Evolutionary conservation across 202 grass and related monocot genomes (phyloP).

Genomic region (Zoysia matrella): DNA sequence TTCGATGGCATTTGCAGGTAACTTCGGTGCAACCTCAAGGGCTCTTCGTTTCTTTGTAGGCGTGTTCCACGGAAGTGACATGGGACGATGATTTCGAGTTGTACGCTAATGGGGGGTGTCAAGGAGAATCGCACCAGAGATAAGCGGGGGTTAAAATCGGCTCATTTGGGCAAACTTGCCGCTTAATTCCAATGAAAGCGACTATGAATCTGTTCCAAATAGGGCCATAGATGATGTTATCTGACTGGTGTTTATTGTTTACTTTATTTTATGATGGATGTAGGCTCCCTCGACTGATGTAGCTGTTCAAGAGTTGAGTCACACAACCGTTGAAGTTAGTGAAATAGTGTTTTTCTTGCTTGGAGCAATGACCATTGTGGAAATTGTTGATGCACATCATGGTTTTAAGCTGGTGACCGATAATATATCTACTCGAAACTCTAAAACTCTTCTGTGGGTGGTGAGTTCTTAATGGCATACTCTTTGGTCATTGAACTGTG

Average conservation of each 20-base stretch:
- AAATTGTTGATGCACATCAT: constrained; percentile 99
- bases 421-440: constrained; percentile 91
- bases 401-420: constrained; percentile 97
- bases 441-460: constrained; percentile 92
- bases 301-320: constrained; percentile 83
- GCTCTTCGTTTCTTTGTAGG: too few relatives aligned
- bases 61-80: too few relatives aligned
- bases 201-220: too few relatives aligned
- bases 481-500: background rate
- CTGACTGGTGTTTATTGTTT: background rate
- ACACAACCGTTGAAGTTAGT: constrained; percentile 83
- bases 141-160: too few relatives aligned
- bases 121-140: too few relatives aligned
- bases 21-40: too few relatives aligned
- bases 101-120: too few relatives aligned
- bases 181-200: too few relatives aligned
- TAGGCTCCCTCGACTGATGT: constrained; percentile 91
- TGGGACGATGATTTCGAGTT: too few relatives aligned
- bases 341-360: constrained; percentile 99
- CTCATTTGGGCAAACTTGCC: too few relatives aligned
- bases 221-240: constrained; percentile 15
- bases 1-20: too few relatives aligned
- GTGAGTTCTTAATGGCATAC: constrained; percentile 51
- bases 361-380: constrained; percentile 97
- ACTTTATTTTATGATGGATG: constrained; percentile 41